Evolutionary conservation across 108 stramenopile species (phyloP).

Genomic region (Skeletonema marinoi): DNA sequence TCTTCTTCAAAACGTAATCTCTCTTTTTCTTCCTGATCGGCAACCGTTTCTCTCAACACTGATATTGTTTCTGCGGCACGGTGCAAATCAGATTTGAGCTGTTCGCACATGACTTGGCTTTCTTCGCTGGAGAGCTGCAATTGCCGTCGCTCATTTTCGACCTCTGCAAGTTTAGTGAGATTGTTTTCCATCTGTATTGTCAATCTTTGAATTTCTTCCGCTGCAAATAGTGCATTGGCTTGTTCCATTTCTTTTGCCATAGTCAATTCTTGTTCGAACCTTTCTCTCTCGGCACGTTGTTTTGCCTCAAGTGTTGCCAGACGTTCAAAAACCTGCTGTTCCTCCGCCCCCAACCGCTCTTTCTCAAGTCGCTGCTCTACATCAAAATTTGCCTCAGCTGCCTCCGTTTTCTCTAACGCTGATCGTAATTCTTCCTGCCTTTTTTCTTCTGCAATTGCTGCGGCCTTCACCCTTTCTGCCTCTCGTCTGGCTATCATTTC

Average conservation of each 20-base stretch:
- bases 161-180: constrained; percentile 11
- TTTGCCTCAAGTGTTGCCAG: constrained; percentile 3
- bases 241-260: constrained; percentile 1
- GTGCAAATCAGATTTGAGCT: constrained; percentile 42
- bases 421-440: constrained; percentile 45
- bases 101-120: constrained; percentile 17
- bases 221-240: background rate
- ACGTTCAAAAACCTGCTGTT: background rate
- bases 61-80: constrained; percentile 51
- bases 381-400: background rate
- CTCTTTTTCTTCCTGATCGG: constrained; percentile 43
- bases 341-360: constrained; percentile 1
- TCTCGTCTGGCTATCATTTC: background rate
- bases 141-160: constrained; percentile 22
- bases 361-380: constrained; percentile 8
- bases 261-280: background rate
- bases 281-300: background rate
- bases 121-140: constrained; percentile 34
- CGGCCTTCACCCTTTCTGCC: constrained; percentile 6
- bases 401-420: background rate
- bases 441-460: constrained; percentile 14
- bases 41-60: constrained; percentile 18
- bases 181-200: constrained; percentile 2
- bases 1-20: constrained; percentile 26
- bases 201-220: background rate